These are phyloP conservation scores for Uncinocarpus reesii DNA, from an alignment of 2,329 filamentous ascomycete genomes.

Conservation along the genomic window DNA sequence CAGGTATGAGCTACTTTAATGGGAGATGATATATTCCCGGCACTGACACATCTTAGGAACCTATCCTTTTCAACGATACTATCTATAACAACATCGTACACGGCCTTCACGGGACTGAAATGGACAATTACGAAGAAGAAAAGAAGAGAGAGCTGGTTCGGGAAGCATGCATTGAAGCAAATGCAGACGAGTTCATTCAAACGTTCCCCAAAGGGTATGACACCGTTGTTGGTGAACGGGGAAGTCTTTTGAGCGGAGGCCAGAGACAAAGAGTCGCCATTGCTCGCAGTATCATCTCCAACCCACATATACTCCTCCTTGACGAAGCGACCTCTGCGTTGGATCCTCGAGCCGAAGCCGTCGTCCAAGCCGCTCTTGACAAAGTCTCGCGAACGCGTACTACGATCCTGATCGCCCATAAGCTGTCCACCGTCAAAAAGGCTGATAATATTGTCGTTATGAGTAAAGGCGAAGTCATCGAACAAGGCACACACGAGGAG, in stretches of 20 bases:
- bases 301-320: conserved; percentile 73
- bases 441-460: conserved; percentile 89
- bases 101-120: conserved; percentile 65
- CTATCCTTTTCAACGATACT: conserved; percentile 68
- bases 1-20: conserved; percentile 12
- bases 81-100: conserved; percentile 72
- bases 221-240: conserved; percentile 77
- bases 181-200: conserved; percentile 75
- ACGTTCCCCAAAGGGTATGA: conserved; percentile 70
- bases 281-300: conserved; percentile 68
- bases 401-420: conserved; percentile 79
- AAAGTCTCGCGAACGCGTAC: conserved; percentile 67
- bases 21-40: background rate
- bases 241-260: conserved; percentile 74
- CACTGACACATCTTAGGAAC: conserved; percentile 51
- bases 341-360: conserved; percentile 75
- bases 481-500: conserved; percentile 71
- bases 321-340: conserved; percentile 82
- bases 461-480: conserved; percentile 65
- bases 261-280: conserved; percentile 90
- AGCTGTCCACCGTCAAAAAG: conserved; percentile 74
- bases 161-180: conserved; percentile 70
- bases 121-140: conserved; percentile 54
- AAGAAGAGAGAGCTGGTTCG: conserved; percentile 56
- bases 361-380: conserved; percentile 76